Evolutionary conservation across 371 early-diverging fungal species (phyloP).

Genomic region (Furculomyces boomerangus): DNA sequence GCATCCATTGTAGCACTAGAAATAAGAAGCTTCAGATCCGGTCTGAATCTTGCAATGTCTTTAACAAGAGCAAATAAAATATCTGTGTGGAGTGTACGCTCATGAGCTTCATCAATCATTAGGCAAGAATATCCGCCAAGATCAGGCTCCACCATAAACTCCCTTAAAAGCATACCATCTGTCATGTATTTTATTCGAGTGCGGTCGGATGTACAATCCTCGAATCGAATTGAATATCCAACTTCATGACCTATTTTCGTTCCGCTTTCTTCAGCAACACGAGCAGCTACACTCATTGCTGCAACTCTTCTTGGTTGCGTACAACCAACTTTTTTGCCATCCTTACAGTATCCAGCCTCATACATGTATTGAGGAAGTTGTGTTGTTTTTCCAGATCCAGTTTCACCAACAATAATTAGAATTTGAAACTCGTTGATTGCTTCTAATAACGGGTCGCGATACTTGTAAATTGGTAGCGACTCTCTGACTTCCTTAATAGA

Average conservation of each 20-base stretch:
- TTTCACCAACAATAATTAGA: slow-evolving; percentile 91
- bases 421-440: slow-evolving; percentile 76
- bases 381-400: slow-evolving; percentile 98
- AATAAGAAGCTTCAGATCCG: slow-evolving; percentile 85
- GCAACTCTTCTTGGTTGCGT: slow-evolving; percentile 99
- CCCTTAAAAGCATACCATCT: slow-evolving; percentile 97
- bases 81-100: slow-evolving; percentile 96
- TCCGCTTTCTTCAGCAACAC: slow-evolving; percentile 92
- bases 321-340: slow-evolving; percentile 84
- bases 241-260: slow-evolving; percentile 85
- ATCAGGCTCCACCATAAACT: slow-evolving; percentile 95
- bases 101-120: slow-evolving; percentile 99
- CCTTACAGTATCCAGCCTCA: slow-evolving; percentile 83
- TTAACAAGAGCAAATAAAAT: slow-evolving; percentile 94
- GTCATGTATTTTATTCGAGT: slow-evolving; percentile 97
- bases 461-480: slow-evolving; percentile 79
- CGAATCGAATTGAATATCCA: slow-evolving; percentile 97
- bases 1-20: slow-evolving; percentile 99
- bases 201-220: slow-evolving; percentile 90
- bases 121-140: slow-evolving; percentile 74
- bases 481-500: slow-evolving; percentile 76
- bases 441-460: slow-evolving; percentile 57
- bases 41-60: slow-evolving; percentile 85
- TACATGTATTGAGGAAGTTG: slow-evolving; percentile 96
- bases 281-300: slow-evolving; percentile 95